These are phyloP conservation scores for Talaromyces albobiverticillius DNA, from an alignment of 2,329 filamentous ascomycete species.

Conservation along the genomic window DNA sequence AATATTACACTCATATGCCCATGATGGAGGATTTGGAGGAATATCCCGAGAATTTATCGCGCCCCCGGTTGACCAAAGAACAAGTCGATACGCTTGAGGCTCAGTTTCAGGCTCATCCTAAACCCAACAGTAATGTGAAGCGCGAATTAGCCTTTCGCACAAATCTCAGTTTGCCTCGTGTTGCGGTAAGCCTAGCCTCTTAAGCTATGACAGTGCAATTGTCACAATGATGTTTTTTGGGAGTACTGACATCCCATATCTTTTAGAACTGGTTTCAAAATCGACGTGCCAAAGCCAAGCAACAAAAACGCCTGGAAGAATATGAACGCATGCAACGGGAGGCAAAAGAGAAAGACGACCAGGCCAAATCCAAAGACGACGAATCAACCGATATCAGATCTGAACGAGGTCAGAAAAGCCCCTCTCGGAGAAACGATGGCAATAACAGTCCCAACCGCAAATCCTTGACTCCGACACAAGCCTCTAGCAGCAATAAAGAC, in stretches of 20 bases:
- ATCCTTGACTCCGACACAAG: constrained; percentile 26
- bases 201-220: neutral
- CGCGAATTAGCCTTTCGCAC: constrained; percentile 49
- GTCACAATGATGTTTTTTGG: no score
- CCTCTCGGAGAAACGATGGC: constrained; percentile 5
- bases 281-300: constrained; percentile 51
- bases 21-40: constrained; percentile 44
- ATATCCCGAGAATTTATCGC: constrained; percentile 46
- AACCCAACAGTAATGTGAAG: constrained; percentile 50
- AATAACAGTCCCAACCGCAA: constrained; percentile 4
- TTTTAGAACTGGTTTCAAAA: constrained; percentile 54
- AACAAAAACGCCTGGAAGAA: constrained; percentile 50
- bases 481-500: constrained; percentile 7
- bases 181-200: constrained; percentile 41
- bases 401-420: constrained; percentile 6
- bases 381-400: constrained; percentile 17
- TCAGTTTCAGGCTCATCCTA: constrained; percentile 50
- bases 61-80: constrained; percentile 51
- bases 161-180: constrained; percentile 47
- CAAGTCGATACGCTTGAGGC: constrained; percentile 50
- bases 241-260: constrained; percentile 5
- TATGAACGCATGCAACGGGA: constrained; percentile 44
- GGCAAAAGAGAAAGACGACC: constrained; percentile 20
- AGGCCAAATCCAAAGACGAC: constrained; percentile 32
- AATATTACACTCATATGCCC: constrained; percentile 40